These are phyloP conservation scores for Penicillium sp. DNA, from an alignment of 2,329 filamentous ascomycete genomes.

Conservation along the genomic window DNA sequence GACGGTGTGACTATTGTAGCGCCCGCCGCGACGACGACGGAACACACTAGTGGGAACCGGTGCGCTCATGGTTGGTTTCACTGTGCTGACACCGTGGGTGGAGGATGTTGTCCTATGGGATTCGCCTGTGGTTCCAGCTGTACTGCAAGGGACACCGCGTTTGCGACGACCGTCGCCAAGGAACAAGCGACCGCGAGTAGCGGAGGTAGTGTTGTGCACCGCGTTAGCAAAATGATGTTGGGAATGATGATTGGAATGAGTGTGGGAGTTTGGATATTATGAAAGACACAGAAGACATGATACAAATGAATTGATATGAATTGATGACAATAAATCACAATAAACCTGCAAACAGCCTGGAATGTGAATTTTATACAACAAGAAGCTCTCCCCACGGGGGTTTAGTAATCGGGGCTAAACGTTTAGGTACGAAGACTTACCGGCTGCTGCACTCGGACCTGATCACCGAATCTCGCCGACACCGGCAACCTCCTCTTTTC, in stretches of 20 bases:
- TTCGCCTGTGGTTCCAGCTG: constrained; percentile 75
- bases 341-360: not conserved
- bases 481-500: constrained; percentile 11
- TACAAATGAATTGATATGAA: not conserved
- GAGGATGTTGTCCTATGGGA: constrained; percentile 80
- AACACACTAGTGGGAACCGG: constrained; percentile 28
- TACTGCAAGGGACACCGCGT: constrained; percentile 52
- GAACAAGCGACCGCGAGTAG: constrained; percentile 20
- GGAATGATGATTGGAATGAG: constrained; percentile 3
- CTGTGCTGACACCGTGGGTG: constrained; percentile 63
- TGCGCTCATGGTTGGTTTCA: constrained; percentile 79
- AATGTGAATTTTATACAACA: not conserved
- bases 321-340: not conserved
- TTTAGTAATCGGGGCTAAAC: constrained; percentile 9
- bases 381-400: constrained; percentile 9
- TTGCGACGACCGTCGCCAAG: constrained; percentile 52
- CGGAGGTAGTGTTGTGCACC: not conserved
- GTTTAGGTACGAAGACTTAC: not conserved
- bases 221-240: not conserved
- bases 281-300: not conserved
- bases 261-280: constrained; percentile 1
- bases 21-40: constrained; percentile 47
- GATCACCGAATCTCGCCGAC: constrained; percentile 23
- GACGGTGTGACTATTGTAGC: constrained; percentile 70
- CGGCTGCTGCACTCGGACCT: constrained; percentile 7